These are phyloP conservation scores for Vitis vinifera DNA, from an alignment of 164 flowering plant genomes.

Conservation along the genomic window DNA sequence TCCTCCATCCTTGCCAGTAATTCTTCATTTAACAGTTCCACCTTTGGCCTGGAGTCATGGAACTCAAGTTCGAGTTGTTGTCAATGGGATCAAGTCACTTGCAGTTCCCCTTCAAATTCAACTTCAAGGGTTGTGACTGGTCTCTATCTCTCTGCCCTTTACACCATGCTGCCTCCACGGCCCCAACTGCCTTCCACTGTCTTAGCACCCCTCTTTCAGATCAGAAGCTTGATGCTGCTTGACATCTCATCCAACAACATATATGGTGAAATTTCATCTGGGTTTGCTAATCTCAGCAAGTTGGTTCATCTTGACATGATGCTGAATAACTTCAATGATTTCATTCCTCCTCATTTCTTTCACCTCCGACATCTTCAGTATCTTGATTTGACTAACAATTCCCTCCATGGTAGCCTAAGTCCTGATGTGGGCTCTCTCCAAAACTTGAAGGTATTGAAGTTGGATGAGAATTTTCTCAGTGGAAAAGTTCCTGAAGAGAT, in stretches of 20 bases:
- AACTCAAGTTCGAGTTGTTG: conserved; percentile 34
- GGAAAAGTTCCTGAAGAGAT: conserved; percentile 46
- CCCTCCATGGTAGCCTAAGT: conserved; percentile 31
- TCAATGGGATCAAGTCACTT: conserved; percentile 31
- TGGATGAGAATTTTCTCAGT: conserved; percentile 36
- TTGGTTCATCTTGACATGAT: conserved; percentile 42
- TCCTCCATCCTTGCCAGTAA: too few relatives aligned
- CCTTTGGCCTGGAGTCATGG: conserved; percentile 25
- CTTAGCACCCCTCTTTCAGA: conserved; percentile 37
- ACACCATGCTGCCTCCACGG: neutral
- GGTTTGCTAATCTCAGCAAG: conserved; percentile 36
- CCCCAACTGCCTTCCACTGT: conserved; percentile 15
- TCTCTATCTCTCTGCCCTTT: conserved; percentile 32
- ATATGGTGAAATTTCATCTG: conserved; percentile 36
- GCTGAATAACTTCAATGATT: conserved; percentile 37
- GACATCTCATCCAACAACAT: conserved; percentile 42
- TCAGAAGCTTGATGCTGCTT: conserved; percentile 32
- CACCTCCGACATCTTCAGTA: conserved; percentile 24
- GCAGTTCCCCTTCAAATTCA: conserved; percentile 11
- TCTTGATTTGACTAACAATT: conserved; percentile 45
- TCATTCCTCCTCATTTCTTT: conserved; percentile 44
- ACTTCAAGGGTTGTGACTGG: conserved; percentile 15
- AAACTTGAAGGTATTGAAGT: conserved; percentile 29
- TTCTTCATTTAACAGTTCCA: too few relatives aligned
- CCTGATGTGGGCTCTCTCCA: conserved; percentile 25